Evolutionary conservation across 768 basidiomycete species (phyloP), one percentile per base, ranked within the genome.

Genomic region (Tulasnella sp.): DNA sequence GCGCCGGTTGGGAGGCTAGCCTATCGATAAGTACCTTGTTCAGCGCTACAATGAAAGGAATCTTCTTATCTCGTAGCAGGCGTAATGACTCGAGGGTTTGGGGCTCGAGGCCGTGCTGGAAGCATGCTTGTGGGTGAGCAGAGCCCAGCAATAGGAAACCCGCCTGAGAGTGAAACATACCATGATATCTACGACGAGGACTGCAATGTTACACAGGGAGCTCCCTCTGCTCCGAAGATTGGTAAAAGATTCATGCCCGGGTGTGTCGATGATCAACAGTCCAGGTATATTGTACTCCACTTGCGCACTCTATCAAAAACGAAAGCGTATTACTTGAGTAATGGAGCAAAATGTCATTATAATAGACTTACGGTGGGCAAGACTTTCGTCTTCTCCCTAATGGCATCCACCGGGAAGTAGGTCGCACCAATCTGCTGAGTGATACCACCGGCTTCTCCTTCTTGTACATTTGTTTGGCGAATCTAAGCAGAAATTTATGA

Each of bases 391-490:
- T 98, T 98, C 42, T 80, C 80, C 73, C 84, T 82, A 72, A 99
- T 96, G 5, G 95, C 94, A 4, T 91, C 88, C 30, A 87, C 85
- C 34, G 96, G 96, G 83, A 99, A 98, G 77, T 94, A 99, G 0
- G 96, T 98, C 21, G 96, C 96, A 77, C 96, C 96, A 65, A 99
- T 99, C 71, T 99, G 96, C 72, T 98, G 96, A 0, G 96, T 99
- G 71, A 99, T 99, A 75, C 96, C 96, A 65, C 96, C 96, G 2
- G 96, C 96, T 80, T 99, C 96, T 56, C 96, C 96, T 70, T 97
- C 96, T 73, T 97, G 94, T 21, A 99, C 96, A 65, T 97, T 97
- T 3, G 95, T 98, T 85, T 98, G 95, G 65, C 96, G 93, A 70
- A 99, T 99, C 92, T 96, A 64, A n/a, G 55, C 56, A 47, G 11